Conservation (phyloP, 202 grass and related monocot genomes). For the Panicum hallii region DNA sequence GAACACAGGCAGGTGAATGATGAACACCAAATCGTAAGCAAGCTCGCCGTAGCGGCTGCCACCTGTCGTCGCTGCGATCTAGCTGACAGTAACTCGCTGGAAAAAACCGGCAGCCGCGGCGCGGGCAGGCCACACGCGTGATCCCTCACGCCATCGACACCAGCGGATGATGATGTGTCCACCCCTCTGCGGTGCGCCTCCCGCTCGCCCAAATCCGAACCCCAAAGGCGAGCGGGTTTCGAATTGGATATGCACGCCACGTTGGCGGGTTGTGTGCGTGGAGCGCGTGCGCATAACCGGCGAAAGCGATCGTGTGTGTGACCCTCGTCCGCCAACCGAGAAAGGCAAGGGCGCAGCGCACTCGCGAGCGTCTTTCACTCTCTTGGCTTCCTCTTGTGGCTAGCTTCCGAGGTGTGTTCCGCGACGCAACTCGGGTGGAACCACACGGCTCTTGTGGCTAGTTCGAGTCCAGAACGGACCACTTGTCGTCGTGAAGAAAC, state of each 20-base stretch:
- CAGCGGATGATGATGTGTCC: too few species aligned
- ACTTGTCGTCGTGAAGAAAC: neutral
- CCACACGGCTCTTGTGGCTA: too few species aligned
- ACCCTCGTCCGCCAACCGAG: neutral
- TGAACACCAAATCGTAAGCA: neutral
- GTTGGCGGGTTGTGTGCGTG: too few species aligned
- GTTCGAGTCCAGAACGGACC: neutral
- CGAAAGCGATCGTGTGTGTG: neutral
- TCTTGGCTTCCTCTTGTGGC: neutral
- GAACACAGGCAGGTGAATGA: too few species aligned
- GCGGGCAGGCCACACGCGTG: neutral
- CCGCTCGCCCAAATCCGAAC: too few species aligned
- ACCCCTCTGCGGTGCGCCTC: too few species aligned
- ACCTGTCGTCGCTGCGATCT: neutral
- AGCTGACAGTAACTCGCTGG: constrained; percentile 22
- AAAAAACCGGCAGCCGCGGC: neutral
- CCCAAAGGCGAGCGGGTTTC: neutral
- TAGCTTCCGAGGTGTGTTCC: neutral
- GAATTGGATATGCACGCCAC: constrained; percentile 28
- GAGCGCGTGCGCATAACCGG: too few species aligned
- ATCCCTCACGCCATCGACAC: neutral
- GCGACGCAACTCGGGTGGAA: neutral
- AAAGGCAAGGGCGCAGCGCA: neutral
- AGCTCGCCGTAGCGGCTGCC: neutral
- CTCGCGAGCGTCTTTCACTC: neutral